Evolutionary conservation across 2,329 filamentous ascomycete genomes (phyloP).

Genomic region (Aspergillus vadensis): DNA sequence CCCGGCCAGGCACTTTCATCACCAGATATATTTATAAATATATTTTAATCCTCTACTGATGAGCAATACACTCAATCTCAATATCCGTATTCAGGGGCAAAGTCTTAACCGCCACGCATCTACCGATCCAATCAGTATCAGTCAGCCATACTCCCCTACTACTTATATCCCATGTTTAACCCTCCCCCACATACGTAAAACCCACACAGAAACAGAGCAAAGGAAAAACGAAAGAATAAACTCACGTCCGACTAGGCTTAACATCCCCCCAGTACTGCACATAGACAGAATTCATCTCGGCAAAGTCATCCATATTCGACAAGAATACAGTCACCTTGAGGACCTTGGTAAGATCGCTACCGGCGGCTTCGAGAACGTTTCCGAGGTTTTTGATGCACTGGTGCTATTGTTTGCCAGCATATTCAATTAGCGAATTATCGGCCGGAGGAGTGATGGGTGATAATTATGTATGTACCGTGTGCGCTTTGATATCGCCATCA

Average conservation of each 20-base stretch:
- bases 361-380: slow-evolving; percentile 62
- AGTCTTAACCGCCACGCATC: slow-evolving; percentile 83
- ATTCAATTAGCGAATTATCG: not conserved
- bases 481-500: slow-evolving; percentile 59
- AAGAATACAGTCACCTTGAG: slow-evolving; percentile 70
- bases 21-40: not conserved
- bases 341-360: slow-evolving; percentile 55
- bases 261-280: slow-evolving; percentile 66
- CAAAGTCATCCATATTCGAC: slow-evolving; percentile 66
- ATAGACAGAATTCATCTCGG: slow-evolving; percentile 82
- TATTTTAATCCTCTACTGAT: slow-evolving; percentile 1
- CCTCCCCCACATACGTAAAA: not conserved
- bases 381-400: slow-evolving; percentile 62
- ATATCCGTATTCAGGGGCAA: slow-evolving; percentile 83
- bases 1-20: too few relatives aligned
- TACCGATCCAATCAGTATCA: slow-evolving; percentile 10
- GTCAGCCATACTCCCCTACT: not conserved
- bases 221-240: not conserved
- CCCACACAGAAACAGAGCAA: not conserved
- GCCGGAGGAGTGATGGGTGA: too few relatives aligned
- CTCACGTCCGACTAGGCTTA: slow-evolving; percentile 60
- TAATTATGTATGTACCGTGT: slow-evolving; percentile 46
- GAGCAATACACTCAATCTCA: slow-evolving; percentile 79
- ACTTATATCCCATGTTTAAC: not conserved
- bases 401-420: slow-evolving; percentile 44